Conservation (phyloP, 768 basidiomycete species). For the Boletus rubroflammeus region DNA sequence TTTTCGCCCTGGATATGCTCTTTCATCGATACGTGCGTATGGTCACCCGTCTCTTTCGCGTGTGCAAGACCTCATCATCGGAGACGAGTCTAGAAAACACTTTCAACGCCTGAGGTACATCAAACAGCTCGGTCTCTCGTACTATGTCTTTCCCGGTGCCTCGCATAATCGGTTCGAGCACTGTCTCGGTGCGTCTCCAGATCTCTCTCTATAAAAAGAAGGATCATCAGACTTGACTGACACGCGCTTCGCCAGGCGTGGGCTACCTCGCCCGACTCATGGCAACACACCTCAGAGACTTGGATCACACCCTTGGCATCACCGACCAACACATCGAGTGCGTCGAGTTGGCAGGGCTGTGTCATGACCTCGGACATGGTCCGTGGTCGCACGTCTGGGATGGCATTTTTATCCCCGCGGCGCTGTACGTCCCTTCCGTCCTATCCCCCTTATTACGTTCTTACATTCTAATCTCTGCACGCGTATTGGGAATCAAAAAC, state of each 20-base stretch:
- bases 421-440: conserved; percentile 44
- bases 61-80: background rate
- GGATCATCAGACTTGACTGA: background rate
- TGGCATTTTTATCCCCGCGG: conserved; percentile 60
- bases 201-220: no score
- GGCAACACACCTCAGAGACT: conserved; percentile 50
- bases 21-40: conserved; percentile 65
- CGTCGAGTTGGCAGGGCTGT: conserved; percentile 76
- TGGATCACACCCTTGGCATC: conserved; percentile 62
- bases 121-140: conserved; percentile 78
- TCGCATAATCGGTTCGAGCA: conserved; percentile 84
- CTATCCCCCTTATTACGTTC: background rate
- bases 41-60: background rate
- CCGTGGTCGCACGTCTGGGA: conserved; percentile 90
- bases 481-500: background rate
- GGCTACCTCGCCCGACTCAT: conserved; percentile 68
- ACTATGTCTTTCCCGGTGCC: conserved; percentile 73
- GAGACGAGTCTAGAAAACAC: conserved; percentile 46
- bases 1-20: conserved; percentile 39
- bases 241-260: conserved; percentile 48
- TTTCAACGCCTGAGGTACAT: conserved; percentile 76
- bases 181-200: conserved; percentile 53
- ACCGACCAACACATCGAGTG: conserved; percentile 71
- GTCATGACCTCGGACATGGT: conserved; percentile 84
- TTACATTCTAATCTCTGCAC: background rate